These are phyloP conservation scores for Aspergillus leporis DNA, from an alignment of 495 filamentous ascomycete species.

Conservation along the genomic window DNA sequence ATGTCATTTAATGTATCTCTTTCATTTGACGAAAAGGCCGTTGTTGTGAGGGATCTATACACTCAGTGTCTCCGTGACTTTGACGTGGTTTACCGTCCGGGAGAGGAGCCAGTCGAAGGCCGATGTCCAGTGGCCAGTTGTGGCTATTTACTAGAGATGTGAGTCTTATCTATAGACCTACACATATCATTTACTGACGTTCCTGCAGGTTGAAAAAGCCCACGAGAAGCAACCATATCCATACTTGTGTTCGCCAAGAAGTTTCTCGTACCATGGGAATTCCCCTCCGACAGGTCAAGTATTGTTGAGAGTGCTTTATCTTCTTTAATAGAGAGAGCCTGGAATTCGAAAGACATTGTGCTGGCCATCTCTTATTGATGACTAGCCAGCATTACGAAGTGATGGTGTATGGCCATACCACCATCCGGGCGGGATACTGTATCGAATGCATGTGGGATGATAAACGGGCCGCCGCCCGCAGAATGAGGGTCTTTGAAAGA, in stretches of 20 bases:
- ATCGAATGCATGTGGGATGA: slow-evolving; percentile 12
- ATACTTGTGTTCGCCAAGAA: not conserved
- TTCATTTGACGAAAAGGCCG: slow-evolving; percentile 5
- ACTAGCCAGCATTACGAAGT: slow-evolving; percentile 11
- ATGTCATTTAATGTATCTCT: slow-evolving; percentile 8
- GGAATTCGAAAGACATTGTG: slow-evolving; percentile 6
- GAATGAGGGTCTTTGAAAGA: slow-evolving; percentile 7
- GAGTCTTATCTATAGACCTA: not conserved
- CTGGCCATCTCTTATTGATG: slow-evolving; percentile 6
- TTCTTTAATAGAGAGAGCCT: slow-evolving; percentile 1
- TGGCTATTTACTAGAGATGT: not conserved
- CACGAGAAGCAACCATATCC: not conserved
- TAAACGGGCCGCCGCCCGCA: not conserved
- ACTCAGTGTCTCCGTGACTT: slow-evolving; percentile 1
- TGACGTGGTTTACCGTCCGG: slow-evolving; percentile 4
- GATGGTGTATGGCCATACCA: slow-evolving; percentile 13
- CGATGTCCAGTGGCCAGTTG: not conserved
- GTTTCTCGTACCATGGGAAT: not conserved
- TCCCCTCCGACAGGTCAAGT: slow-evolving; percentile 7
- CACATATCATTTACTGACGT: slow-evolving; percentile 1
- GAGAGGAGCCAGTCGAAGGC: slow-evolving; percentile 3
- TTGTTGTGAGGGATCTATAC: not conserved
- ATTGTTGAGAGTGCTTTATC: slow-evolving; percentile 15
- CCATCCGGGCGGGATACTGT: slow-evolving; percentile 10
- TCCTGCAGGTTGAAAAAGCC: not conserved